A percentile compares a stretch with the other conserved stretches of the same genome.
phyloP scores from a whole-genome alignment of 768 basidiomycete species.

The Rhodotorula paludigena region DNA sequence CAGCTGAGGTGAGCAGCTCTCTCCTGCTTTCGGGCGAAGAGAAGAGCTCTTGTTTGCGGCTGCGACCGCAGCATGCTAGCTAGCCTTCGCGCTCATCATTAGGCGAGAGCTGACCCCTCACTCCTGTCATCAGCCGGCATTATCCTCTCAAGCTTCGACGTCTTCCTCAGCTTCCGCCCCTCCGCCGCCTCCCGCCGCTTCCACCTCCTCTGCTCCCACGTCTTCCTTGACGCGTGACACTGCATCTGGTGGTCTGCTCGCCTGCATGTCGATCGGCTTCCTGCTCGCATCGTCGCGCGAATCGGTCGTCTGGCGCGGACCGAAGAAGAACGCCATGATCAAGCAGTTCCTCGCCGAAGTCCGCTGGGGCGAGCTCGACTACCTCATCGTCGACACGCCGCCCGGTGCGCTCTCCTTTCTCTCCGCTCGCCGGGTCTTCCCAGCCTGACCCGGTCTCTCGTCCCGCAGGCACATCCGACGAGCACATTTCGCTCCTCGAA shows the following conservation, averaged over 20 bases:
- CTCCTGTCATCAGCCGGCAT: neutral
- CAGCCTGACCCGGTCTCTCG: slow-evolving; percentile 13
- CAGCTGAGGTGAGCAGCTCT: neutral
- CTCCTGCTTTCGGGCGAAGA: too few relatives aligned
- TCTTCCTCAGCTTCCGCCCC: neutral
- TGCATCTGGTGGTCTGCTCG: slow-evolving; percentile 49
- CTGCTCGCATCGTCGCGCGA: slow-evolving; percentile 82
- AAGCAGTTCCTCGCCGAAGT: slow-evolving; percentile 90
- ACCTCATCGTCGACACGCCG: slow-evolving; percentile 88
- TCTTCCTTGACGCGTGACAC: neutral
- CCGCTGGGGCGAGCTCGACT: slow-evolving; percentile 90
- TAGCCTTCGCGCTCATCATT: neutral
- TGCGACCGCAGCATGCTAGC: too few relatives aligned
- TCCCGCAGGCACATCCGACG: slow-evolving; percentile 88
- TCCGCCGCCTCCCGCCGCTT: neutral
- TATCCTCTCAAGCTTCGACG: neutral
- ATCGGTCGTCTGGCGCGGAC: slow-evolving; percentile 95
- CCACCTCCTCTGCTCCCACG: neutral
- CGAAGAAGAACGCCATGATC: slow-evolving; percentile 98
- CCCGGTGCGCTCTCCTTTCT: slow-evolving; percentile 61
- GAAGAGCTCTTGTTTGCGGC: too few relatives aligned
- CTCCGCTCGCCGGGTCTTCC: neutral
- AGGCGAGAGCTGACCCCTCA: neutral
- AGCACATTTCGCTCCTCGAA: slow-evolving; percentile 90
- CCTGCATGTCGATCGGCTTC: slow-evolving; percentile 96